phyloP scores from a whole-genome alignment of 78 protist genomes.

The Dictyostelium capitatum region DNA sequence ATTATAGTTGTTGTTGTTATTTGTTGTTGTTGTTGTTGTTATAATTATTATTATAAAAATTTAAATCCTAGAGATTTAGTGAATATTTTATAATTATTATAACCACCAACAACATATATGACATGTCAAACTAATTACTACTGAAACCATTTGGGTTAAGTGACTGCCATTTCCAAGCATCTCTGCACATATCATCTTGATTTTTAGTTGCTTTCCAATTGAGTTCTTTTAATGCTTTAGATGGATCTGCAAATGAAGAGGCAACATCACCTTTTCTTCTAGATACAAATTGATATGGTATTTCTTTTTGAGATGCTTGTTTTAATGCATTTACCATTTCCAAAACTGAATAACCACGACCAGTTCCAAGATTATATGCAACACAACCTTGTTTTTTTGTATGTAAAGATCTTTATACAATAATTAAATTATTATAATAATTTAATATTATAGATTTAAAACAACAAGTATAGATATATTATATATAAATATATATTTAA shows the following conservation, averaged over 20 bases:
- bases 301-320: constrained; percentile 85
- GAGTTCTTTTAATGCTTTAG: constrained; percentile 82
- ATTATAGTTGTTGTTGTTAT: no score
- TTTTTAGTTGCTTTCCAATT: constrained; percentile 91
- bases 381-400: constrained; percentile 43
- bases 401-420: constrained; percentile 12
- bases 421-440: background rate
- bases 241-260: constrained; percentile 73
- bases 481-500: background rate
- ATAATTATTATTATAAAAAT: background rate
- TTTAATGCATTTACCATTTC: constrained; percentile 92
- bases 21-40: background rate
- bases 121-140: background rate
- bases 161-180: constrained; percentile 94
- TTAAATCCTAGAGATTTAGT: background rate
- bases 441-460: background rate
- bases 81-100: background rate
- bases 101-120: no score
- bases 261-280: constrained; percentile 85
- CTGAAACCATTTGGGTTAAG: constrained; percentile 93
- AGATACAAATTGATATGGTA: constrained; percentile 76
- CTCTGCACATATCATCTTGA: constrained; percentile 93
- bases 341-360: constrained; percentile 93
- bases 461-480: background rate
- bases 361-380: constrained; percentile 96